Conservation (phyloP, 306 rosid genomes). For the Inga leiocalycina region DNA sequence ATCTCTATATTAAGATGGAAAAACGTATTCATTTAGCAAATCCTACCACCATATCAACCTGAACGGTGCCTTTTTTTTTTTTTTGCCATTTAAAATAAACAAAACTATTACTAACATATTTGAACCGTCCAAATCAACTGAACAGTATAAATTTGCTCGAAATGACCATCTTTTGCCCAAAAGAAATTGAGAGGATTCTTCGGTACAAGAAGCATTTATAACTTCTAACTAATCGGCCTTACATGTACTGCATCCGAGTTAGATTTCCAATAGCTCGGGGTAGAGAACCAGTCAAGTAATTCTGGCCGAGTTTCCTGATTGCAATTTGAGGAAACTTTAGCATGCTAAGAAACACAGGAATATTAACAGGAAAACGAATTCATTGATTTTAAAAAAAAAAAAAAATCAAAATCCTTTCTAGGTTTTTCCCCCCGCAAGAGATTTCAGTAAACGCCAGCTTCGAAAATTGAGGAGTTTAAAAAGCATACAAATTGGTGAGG, state of each 20-base stretch:
- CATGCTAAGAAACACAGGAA: background rate
- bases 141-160: background rate
- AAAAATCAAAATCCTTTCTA: background rate
- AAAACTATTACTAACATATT: background rate
- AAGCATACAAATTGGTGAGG: conserved; percentile 72
- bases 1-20: background rate
- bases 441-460: background rate
- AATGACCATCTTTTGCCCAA: no score
- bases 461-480: background rate
- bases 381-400: background rate
- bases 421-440: background rate
- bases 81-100: background rate
- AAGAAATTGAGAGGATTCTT: background rate
- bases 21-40: background rate
- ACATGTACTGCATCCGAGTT: conserved; percentile 66
- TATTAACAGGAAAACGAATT: background rate
- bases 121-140: background rate
- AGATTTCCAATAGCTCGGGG: conserved; percentile 74
- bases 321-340: conserved; percentile 23
- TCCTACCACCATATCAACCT: background rate
- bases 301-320: conserved; percentile 60
- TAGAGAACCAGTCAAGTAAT: conserved; percentile 66
- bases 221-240: conserved; percentile 24
- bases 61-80: background rate
- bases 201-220: background rate